Conservation (phyloP, 2,329 filamentous ascomycete species). For the Sphaerulina vaccinii region DNA sequence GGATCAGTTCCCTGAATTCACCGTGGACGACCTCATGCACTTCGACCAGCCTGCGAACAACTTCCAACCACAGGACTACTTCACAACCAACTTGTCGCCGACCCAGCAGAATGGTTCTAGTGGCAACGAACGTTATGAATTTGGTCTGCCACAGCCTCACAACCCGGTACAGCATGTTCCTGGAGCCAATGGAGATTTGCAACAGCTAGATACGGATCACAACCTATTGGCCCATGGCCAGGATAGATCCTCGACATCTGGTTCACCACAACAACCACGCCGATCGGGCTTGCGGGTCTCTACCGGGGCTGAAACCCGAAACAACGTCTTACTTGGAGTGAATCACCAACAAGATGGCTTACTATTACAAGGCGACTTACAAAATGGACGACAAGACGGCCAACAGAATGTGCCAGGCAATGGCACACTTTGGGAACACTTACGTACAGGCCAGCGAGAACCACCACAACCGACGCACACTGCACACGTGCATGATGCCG, state of each 20-base stretch:
- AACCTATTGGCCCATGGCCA: background rate
- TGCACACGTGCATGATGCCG: conserved; percentile 22
- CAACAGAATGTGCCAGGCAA: conserved; percentile 1
- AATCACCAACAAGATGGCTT: background rate
- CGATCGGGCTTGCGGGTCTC: conserved; percentile 8
- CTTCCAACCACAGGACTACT: conserved; percentile 14
- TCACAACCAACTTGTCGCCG: conserved; percentile 16
- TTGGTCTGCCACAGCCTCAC: background rate
- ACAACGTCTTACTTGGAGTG: background rate
- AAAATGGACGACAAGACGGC: conserved; percentile 2
- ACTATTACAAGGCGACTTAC: conserved; percentile 2
- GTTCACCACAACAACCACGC: conserved; percentile 7
- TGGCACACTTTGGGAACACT: conserved; percentile 25
- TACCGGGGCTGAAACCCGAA: conserved; percentile 9
- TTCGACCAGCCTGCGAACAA: conserved; percentile 11
- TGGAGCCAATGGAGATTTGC: conserved; percentile 1
- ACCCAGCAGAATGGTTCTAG: conserved; percentile 8
- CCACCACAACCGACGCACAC: conserved; percentile 26
- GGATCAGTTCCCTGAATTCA: conserved; percentile 23
- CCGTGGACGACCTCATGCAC: conserved; percentile 25
- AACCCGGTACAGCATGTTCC: conserved; percentile 3
- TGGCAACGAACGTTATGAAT: conserved; percentile 1
- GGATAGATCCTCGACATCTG: background rate
- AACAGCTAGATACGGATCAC: background rate
- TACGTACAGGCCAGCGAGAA: conserved; percentile 22